phyloP scores from a whole-genome alignment of 2,329 filamentous ascomycete genomes.

The Dothistroma septosporum region DNA sequence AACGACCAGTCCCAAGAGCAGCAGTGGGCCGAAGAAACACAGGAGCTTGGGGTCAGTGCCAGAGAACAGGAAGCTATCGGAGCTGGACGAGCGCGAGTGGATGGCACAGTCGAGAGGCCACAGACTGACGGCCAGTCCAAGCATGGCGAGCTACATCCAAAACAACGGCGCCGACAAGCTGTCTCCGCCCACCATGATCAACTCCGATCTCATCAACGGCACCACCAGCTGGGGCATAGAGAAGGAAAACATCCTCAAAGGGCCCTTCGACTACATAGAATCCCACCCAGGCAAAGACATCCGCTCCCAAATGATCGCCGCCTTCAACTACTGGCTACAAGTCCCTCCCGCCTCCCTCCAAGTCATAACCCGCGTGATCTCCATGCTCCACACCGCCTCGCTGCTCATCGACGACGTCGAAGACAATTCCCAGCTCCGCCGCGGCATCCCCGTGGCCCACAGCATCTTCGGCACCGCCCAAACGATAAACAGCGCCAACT shows the following conservation, averaged over 20 bases:
- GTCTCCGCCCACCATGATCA: conserved; percentile 21
- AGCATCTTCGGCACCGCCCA: conserved; percentile 80
- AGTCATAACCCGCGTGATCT: conserved; percentile 73
- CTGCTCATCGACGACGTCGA: conserved; percentile 85
- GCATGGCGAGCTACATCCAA: conserved; percentile 12
- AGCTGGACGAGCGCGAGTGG: conserved; percentile 30
- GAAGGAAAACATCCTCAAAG: conserved; percentile 73
- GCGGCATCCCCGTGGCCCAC: conserved; percentile 78
- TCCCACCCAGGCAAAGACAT: conserved; percentile 81
- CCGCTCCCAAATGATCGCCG: conserved; percentile 70
- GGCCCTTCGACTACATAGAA: conserved; percentile 76
- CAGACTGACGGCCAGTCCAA: conserved; percentile 22
- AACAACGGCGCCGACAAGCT: conserved; percentile 13
- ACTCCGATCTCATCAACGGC: conserved; percentile 39
- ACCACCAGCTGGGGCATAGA: conserved; percentile 60
- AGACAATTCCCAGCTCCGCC: conserved; percentile 70
- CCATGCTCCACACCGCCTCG: conserved; percentile 81
- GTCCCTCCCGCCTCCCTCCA: conserved; percentile 66
- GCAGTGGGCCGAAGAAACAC: conserved; percentile 20
- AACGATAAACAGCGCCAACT: conserved; percentile 87
- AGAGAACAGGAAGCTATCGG: conserved; percentile 21
- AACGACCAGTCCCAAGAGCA: conserved; percentile 16
- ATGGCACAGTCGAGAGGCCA: conserved; percentile 24
- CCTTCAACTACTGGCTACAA: conserved; percentile 76
- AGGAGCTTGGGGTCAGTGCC: conserved; percentile 24